Evolutionary conservation across 2,329 filamentous ascomycete species (phyloP).

Genomic region (Aspergillus luchuensis): DNA sequence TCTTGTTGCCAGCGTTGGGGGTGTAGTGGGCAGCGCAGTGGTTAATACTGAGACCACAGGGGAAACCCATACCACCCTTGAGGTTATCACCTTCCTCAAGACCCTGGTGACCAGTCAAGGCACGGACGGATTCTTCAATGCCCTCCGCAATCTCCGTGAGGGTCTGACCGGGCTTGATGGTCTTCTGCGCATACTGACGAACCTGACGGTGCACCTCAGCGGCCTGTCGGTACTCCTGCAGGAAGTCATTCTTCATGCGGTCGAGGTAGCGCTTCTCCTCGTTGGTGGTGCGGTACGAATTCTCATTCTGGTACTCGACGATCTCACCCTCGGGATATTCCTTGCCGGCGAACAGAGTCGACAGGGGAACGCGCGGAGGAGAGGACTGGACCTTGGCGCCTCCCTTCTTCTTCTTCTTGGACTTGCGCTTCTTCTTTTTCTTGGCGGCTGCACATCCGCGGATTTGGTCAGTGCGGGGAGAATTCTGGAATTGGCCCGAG

Average conservation of each 20-base stretch:
- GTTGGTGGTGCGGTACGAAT: slow-evolving; percentile 74
- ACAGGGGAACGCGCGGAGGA: slow-evolving; percentile 73
- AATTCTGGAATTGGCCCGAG: not conserved
- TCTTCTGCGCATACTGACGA: slow-evolving; percentile 77
- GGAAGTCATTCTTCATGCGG: slow-evolving; percentile 76
- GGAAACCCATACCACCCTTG: slow-evolving; percentile 82
- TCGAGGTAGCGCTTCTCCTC: slow-evolving; percentile 84
- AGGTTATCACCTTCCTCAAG: slow-evolving; percentile 76
- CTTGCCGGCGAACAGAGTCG: slow-evolving; percentile 71
- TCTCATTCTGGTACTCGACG: slow-evolving; percentile 75
- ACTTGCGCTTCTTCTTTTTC: slow-evolving; percentile 84
- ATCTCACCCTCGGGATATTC: slow-evolving; percentile 77
- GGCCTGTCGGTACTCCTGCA: slow-evolving; percentile 78
- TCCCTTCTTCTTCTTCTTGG: slow-evolving; percentile 68
- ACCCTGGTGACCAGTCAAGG: slow-evolving; percentile 74
- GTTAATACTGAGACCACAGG: slow-evolving; percentile 80
- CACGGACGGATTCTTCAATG: slow-evolving; percentile 81
- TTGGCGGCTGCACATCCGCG: slow-evolving; percentile 50
- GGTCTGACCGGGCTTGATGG: slow-evolving; percentile 77
- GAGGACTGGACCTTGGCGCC: slow-evolving; percentile 70
- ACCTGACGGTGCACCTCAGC: slow-evolving; percentile 91
- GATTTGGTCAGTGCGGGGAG: slow-evolving; percentile 10
- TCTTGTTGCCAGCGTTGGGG: slow-evolving; percentile 84
- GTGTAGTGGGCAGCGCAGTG: slow-evolving; percentile 85
- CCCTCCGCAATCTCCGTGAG: slow-evolving; percentile 81